Evolutionary conservation across 768 basidiomycete species (phyloP), one percentile per base, ranked within the genome.

Genomic region (Russula ochroleuca): DNA sequence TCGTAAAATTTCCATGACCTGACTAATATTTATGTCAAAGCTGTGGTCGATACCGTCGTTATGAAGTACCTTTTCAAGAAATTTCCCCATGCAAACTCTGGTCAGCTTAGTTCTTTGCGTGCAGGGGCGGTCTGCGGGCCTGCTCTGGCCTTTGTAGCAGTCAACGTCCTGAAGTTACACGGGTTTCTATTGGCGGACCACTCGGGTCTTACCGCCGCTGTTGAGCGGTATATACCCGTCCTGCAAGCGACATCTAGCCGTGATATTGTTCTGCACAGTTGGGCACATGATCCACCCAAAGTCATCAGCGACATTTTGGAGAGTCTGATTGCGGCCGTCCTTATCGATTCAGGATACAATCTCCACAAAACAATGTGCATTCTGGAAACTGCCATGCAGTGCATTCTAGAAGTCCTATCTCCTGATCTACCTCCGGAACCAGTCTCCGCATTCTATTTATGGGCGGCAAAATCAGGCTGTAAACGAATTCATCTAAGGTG

Each of bases 201-300:
- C 62, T 74, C 85, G 19, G 82, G 87, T 48, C 79, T 95, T 43
- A 88, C 79, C 68, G 74, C 77, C 13, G 85, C 87, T 7, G 87
- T 94, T 62, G 70, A 77, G 21, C 76, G 79, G 23, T 85, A 86
- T 49, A 82, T 84, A 3, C 85, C 85, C 0, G 70, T 85, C 25
- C 79, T 94, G 1, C 77, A 82, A 67, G 73, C 75, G 0, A 77
- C 85, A 50, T 77, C 85, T 0, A 80, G 78, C 0, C 79, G 81
- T 53, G 84, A 89, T 52, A 83, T 90, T 21, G 81, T 92, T 50
- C 72, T 80, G 14, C 79, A 81, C 40, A 85, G 87, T 7, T 94
- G 92, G 92, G 83, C 83, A 68, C 87, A 86, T 66, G 87, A 92
- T 69, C 91, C 92, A 10, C 92, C 94, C 0, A 96, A 96, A 74